Evolutionary conservation across 371 early-diverging fungal genomes (phyloP).

Genomic region (Haplosporangium sp.): DNA sequence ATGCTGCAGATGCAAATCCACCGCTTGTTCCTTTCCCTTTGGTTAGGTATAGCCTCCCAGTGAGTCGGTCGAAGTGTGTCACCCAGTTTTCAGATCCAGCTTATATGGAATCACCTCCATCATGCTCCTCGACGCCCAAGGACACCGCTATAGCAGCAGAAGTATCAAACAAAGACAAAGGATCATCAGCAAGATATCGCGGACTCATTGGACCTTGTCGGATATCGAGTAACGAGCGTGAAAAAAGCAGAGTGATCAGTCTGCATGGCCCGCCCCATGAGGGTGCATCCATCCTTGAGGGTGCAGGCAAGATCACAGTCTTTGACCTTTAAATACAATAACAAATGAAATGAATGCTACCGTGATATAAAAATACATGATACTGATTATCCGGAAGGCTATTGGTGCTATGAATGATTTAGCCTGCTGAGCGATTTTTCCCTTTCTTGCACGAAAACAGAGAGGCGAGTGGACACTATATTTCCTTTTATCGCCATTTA

Average conservation of each 20-base stretch:
- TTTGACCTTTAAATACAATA: constrained; percentile 9
- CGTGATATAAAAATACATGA: background rate
- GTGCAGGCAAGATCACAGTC: constrained; percentile 15
- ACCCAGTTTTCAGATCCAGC: constrained; percentile 3
- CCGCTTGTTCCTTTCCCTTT: background rate
- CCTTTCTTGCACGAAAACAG: background rate
- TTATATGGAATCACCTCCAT: background rate
- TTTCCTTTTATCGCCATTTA: constrained; percentile 23
- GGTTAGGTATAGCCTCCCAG: constrained; percentile 19
- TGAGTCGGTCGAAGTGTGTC: constrained; percentile 21
- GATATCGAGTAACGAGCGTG: constrained; percentile 44
- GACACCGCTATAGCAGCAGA: background rate
- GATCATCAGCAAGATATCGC: background rate
- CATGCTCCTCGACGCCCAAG: background rate
- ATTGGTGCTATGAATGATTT: no score
- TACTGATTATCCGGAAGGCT: no score
- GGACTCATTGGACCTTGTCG: constrained; percentile 15
- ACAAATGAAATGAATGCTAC: no score
- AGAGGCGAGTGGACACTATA: constrained; percentile 13
- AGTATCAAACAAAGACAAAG: background rate
- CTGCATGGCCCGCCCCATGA: constrained; percentile 21
- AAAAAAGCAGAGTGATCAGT: constrained; percentile 25
- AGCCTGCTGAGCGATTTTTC: background rate
- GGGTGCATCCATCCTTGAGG: constrained; percentile 6
- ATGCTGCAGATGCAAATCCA: background rate